Base-by-base conservation (phyloP, 1,284 basidiomycete genomes). In the Tylopilus microsporus region DNA sequence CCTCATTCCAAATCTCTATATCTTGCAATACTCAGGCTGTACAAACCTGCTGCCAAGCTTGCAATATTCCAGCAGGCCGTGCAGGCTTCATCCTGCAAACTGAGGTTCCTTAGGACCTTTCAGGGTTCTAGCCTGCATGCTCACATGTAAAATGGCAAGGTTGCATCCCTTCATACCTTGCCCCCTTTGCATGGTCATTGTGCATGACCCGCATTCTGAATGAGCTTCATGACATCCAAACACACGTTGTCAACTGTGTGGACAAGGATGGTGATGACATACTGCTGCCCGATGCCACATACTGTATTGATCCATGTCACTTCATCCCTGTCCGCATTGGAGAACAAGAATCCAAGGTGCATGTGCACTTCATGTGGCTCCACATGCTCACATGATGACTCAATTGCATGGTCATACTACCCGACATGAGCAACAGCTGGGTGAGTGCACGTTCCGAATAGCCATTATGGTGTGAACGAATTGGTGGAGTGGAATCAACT, bases 401-500 rank as follows among this genome's bases (percentile, higher is more conserved):
- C 30, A 75, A 78, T 59, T 75, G 81, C 2, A 82, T 77, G 5
- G 71, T 83, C 21, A 78, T 83, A 11, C 70, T 83, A 3, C 82
- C 82, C 7, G 79, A 80, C 52, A 79, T 81, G 1, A 79, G 77
- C 9, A 77, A 77, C 55, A 78, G 77, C 58, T 74, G 77, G 36
- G 70, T 83, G 36, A 78, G 80, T 3, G 70, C 71, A 1, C 83
- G 81, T 68, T 73, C 72, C 50, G 70, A 71, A 50, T 78, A 74
- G 75, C 67, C 72, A 82, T 65, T 84, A 82, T 57, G 76, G 82
- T 59, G 55, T 53, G 39, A 53, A 18, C 2, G 48, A 21, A 18
- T 45, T 66, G 36, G 19, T 19, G 7, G 50, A 8, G 25, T 25
- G 12, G 9, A 15, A 30, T 36, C 5, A 52, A 36, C 30, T 42